Conservation (phyloP, 164 flowering plant genomes). For the Nymphaea thermarum region DNA sequence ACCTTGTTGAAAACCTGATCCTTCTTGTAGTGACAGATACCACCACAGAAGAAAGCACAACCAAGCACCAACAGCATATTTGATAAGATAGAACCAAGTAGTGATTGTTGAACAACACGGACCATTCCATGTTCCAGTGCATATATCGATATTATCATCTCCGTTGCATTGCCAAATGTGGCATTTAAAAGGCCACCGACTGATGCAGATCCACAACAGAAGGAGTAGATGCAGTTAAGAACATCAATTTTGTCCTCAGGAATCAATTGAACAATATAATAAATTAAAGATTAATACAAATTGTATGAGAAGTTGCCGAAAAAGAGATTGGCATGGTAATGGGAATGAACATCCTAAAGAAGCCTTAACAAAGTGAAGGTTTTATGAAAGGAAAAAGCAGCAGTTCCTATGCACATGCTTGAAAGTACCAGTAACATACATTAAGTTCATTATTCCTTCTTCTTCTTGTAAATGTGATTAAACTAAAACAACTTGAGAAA, state of each 20-base stretch:
- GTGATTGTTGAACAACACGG: slow-evolving; percentile 60
- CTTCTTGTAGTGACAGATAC: slow-evolving; percentile 30
- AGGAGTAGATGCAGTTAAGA: not conserved
- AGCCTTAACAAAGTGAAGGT: no score
- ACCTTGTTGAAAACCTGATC: slow-evolving; percentile 61
- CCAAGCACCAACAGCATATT: slow-evolving; percentile 72
- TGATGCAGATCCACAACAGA: slow-evolving; percentile 15
- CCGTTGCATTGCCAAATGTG: slow-evolving; percentile 71
- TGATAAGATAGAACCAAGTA: slow-evolving; percentile 57
- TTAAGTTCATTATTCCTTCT: no score
- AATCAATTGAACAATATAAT: not conserved
- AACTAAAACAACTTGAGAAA: no score
- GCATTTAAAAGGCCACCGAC: slow-evolving; percentile 74
- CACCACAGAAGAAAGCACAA: slow-evolving; percentile 60
- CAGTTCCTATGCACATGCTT: no score
- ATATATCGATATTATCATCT: slow-evolving; percentile 51
- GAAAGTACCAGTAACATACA: no score
- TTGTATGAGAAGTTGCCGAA: no score
- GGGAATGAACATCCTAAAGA: no score
- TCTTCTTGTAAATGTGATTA: no score
- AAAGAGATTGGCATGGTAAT: no score
- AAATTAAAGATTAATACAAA: no score
- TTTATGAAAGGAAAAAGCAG: no score
- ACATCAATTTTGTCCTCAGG: not conserved
- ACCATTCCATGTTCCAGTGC: slow-evolving; percentile 47